Base-by-base conservation (phyloP, 2,329 filamentous ascomycete species). In the Nemania sp. region DNA sequence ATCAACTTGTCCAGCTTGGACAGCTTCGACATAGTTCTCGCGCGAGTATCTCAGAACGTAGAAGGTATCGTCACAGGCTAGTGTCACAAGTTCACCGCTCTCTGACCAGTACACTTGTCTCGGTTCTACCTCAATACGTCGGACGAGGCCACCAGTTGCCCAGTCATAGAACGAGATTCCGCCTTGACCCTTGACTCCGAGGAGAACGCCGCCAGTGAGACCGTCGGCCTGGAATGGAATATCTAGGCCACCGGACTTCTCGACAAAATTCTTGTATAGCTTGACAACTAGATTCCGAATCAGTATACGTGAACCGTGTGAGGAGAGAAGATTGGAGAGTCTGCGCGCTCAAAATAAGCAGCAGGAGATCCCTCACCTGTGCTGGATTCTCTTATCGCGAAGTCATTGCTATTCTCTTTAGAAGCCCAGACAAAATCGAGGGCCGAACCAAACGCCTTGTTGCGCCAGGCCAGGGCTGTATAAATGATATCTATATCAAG, bases 401-500 rank as follows among this genome's bases (percentile, higher is more conserved):
- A 98, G 75, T 99, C 95, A 76, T 97, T 98, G 79, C 92, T 96
- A 78, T 97, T 97, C 60, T 97, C 94, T 78, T 97, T 97, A 46
- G 91, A 91, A 0, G 90, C 94, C 95, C 95, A 99, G 11, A 91
- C 93, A 75, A 99, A 99, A 78, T 99, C 95, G 54, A 98, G 80
- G 6, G 94, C 95, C 42, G 91, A 93, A 20, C 95, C 95, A 72
- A 99, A 99, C 3, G 92, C 92, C 80, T 98, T 97, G 79, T 99
- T 98, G 74, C 95, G 88, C 85, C 96, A 96, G 2, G 94, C 94
- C 60, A 98, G 84, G 57, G 95, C 93, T 29, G 95, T 98, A 80
- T 98, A 98, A 71, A 98, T 97, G 75, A 98, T 98, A 79, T 97
- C 64, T 65, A 17, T 21, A 48, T 52, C 5, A 21, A 32, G 11